Base-by-base conservation (phyloP, 768 basidiomycete genomes). In the Tulasnella sp. region DNA sequence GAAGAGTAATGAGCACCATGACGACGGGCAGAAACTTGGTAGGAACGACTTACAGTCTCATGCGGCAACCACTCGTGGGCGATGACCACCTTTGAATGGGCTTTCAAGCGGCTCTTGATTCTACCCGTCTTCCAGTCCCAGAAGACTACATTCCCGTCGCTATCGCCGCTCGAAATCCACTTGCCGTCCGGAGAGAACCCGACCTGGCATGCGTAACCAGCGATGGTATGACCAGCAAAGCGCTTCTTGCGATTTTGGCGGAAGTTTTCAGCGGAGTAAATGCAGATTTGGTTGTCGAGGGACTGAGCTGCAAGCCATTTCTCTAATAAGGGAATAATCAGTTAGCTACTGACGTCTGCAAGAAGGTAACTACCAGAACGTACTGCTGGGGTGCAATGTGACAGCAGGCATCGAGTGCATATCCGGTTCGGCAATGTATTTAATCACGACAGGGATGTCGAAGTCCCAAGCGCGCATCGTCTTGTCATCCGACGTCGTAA, bases 391-490 rank as follows among this genome's bases (percentile, higher is more conserved):
- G 80, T 98, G 95, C 34, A 96, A 81, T 5, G 95, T 95, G 63
- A 98, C 95, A 19, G 97, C 92, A 7, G 97, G 97, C 95, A 99
- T 98, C 19, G 94, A 97, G 81, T 99, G 95, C 97, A 99, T 98
- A 78, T 94, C 89, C 3, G 97, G 97, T 80, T 99, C 97, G 22
- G 97, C 96, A 73, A 98, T 98, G 80, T 98, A 97, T 81, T 99
- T 99, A 84, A 99, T 98, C 69, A 97, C 94, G 40, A 98, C 97
- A 5, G 97, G 97, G 75, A 99, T 98, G 81, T 99, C 97, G 80
- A 90, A 98, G 80, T 99, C 97, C 97, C 97, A 99, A 19, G 94
- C 96, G 62, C 97, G 89, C 75, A 99, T 97, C 1, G 95, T 97
- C 82, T 98, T 98, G 82, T 99, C 97, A 79, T 99, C 97, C 11